Evolutionary conservation across 148 eudicot species (phyloP).

Genomic region (Rhododendron griersonianum): DNA sequence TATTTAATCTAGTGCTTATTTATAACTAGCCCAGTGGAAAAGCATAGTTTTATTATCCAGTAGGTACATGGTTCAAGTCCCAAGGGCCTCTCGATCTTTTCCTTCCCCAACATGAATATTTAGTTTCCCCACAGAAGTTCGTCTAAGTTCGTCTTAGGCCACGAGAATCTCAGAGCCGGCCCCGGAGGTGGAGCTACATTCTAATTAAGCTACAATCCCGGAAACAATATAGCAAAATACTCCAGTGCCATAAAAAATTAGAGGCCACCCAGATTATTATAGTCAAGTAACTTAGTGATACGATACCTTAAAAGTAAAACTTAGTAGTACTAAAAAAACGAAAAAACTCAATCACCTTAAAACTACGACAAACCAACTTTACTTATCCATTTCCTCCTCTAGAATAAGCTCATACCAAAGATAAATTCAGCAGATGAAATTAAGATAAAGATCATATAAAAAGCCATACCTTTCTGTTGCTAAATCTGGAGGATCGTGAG

Average conservation of each 20-base stretch:
- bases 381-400: neutral
- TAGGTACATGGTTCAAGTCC: too few species aligned
- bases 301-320: neutral
- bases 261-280: neutral
- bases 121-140: too few species aligned
- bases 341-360: neutral
- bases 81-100: too few species aligned
- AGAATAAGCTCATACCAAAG: neutral
- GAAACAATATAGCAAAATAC: neutral
- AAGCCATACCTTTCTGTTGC: constrained; percentile 40
- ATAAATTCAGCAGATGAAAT: neutral
- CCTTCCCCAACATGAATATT: too few species aligned
- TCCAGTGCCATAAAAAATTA: neutral
- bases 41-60: too few species aligned
- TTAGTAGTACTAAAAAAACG: neutral
- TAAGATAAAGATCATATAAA: neutral
- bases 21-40: too few species aligned
- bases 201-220: neutral
- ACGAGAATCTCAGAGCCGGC: too few species aligned
- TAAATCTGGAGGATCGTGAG: constrained; percentile 38
- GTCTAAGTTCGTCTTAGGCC: too few species aligned
- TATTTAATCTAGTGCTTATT: too few species aligned
- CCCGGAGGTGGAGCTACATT: neutral
- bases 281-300: neutral
- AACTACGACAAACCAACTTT: neutral